Base-by-base conservation (phyloP, 306 rosid genomes). In the Rosa persica region DNA sequence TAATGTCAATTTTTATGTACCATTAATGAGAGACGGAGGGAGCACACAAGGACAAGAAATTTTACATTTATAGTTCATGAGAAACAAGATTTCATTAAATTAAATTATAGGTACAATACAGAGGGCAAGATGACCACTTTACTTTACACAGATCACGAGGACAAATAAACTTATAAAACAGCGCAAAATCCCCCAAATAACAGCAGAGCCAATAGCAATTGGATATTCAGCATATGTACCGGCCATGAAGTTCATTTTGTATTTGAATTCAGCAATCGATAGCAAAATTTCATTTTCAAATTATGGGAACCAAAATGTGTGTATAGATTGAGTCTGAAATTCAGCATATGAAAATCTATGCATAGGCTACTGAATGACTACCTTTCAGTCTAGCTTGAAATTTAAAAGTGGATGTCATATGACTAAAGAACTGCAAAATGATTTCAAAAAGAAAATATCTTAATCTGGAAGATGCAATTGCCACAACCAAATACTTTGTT, bases 321-420 rank as follows among this genome's bases (percentile, higher is more conserved):
- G 38, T 38, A 54, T 8, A 5, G 17, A 52, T 0, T 30, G 38
- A 20, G 12, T 38, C 48, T 12, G 8, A 39, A 73, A 57, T 38
- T 54, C 65, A 22, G 10, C 48, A 52, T n/a, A 74, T 22, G 39
- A 74, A 73, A 17, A 73, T 23, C 67, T 39, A 73, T 16, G 77
- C 17, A 51, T 22, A 22, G 10, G 20, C 52, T 20, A 38, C n/a
- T 54, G 36, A 73, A 20, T 20, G 76, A 42, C 38, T 19, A 36
- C 11, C 30, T 73, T 19, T n/a, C 51, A 54, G 12, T 52, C 76
- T 12, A 30, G 43, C 65, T 23, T 46, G n/a, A 44, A 25, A 27
- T 46, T 70, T 25, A 30, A 25, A 70, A 70, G 6, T 25, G 55
- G 55, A 44, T 44, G 42, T 40, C 9, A 19, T 25, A 12, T 15